A percentile compares a stretch with the other conserved stretches of the same genome.
Conservation (phyloP, 306 rosid species). For the Lotus japonicus region DNA sequence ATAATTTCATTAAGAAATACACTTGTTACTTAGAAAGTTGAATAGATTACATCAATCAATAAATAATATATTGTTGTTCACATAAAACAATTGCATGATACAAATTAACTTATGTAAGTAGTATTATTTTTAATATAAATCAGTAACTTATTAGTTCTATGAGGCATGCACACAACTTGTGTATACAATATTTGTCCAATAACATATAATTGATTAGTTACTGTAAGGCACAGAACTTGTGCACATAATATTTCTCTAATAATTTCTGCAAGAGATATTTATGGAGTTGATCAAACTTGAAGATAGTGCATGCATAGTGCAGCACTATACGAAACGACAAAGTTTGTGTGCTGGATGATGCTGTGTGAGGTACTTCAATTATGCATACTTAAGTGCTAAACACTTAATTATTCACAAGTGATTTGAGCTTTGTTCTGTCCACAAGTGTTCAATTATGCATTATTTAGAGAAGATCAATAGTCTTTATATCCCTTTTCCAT, state of each 20-base stretch:
- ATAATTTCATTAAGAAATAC: neutral
- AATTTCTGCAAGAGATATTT: neutral
- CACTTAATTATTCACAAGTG: neutral
- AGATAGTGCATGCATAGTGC: neutral
- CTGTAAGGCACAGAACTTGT: neutral
- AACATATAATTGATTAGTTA: neutral
- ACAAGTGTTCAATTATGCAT: slow-evolving; percentile 2
- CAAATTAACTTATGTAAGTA: no score
- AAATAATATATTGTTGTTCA: neutral
- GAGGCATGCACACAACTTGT: no score
- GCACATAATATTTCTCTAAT: neutral
- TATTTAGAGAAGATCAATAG: neutral
- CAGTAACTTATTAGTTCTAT: no score
- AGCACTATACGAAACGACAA: slow-evolving; percentile 18
- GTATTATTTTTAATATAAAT: no score
- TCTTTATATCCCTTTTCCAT: no score
- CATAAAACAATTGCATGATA: neutral
- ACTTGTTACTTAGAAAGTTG: neutral
- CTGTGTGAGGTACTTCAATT: neutral
- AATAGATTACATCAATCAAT: neutral
- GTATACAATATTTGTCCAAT: neutral
- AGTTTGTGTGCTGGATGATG: slow-evolving; percentile 9
- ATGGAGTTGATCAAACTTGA: neutral
- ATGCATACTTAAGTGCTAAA: slow-evolving; percentile 2
- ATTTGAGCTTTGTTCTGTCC: neutral